These are phyloP conservation scores for Coemansia sp. DNA, from an alignment of 192 early-diverging fungal genomes.

Conservation along the genomic window DNA sequence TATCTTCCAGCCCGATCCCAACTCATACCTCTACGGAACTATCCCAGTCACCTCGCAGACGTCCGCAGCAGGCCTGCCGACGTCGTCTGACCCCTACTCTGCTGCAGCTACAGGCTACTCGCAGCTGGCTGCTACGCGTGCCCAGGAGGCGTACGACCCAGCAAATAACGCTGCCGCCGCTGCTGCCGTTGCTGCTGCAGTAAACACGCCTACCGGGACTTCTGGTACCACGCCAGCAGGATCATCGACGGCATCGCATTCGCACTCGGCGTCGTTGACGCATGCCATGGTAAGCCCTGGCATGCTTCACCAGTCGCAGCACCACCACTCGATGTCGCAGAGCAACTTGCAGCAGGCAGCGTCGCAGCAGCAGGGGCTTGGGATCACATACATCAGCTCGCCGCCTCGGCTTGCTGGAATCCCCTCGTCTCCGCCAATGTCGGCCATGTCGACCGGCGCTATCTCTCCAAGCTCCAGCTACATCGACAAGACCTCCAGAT, in stretches of 20 bases:
- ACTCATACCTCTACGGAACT: constrained; percentile 61
- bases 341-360: constrained; percentile 17
- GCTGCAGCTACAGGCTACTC: constrained; percentile 33
- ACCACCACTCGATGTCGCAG: constrained; percentile 40
- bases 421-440: constrained; percentile 35
- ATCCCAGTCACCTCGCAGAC: constrained; percentile 51
- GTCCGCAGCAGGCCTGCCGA: constrained; percentile 43
- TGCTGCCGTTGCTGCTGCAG: constrained; percentile 10
- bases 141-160: constrained; percentile 43
- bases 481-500: constrained; percentile 35
- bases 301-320: constrained; percentile 27
- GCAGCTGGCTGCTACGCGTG: constrained; percentile 35
- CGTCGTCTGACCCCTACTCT: constrained; percentile 39
- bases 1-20: constrained; percentile 72
- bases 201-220: constrained; percentile 10
- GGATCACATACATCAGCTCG: constrained; percentile 41
- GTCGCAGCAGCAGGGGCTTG: constrained; percentile 37
- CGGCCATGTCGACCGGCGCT: constrained; percentile 12
- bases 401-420: constrained; percentile 32
- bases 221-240: constrained; percentile 16
- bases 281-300: constrained; percentile 36
- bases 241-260: constrained; percentile 35
- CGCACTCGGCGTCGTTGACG: constrained; percentile 52
- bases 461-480: constrained; percentile 40
- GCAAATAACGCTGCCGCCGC: constrained; percentile 16